Conservation (phyloP, 2,329 filamentous ascomycete species). For the Cladosporium sp. region DNA sequence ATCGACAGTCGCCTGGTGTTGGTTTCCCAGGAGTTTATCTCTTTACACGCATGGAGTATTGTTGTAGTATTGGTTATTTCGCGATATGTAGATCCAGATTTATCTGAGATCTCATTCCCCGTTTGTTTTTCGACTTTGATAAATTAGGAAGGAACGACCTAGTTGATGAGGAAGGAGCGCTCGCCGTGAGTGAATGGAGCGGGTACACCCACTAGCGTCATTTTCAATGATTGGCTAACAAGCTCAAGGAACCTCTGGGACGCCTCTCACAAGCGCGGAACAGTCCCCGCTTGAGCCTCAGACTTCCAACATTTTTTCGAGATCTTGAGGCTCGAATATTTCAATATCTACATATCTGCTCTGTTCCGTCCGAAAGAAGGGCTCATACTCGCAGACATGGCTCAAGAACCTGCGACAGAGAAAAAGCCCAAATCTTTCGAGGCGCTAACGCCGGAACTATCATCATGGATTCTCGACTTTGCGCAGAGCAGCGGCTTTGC, state of each 20-base stretch:
- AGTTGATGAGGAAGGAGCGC: background rate
- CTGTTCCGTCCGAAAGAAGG: background rate
- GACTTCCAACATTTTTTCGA: slow-evolving; percentile 19
- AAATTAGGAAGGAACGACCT: background rate
- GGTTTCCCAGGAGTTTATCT: too few species aligned
- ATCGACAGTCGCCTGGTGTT: background rate
- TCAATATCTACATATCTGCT: background rate
- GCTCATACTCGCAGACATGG: slow-evolving; percentile 21
- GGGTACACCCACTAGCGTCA: background rate
- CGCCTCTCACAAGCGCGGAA: background rate
- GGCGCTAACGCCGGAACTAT: slow-evolving; percentile 67
- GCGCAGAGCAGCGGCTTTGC: slow-evolving; percentile 80
- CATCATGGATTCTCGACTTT: slow-evolving; percentile 83
- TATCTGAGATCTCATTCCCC: background rate
- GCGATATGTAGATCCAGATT: background rate
- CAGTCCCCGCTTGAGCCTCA: background rate
- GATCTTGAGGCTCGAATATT: background rate
- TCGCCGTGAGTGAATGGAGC: background rate
- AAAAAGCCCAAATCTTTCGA: slow-evolving; percentile 62
- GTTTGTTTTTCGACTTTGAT: background rate
- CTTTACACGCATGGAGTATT: too few species aligned
- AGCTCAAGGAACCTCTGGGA: background rate
- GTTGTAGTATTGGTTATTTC: too few species aligned
- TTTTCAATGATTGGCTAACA: background rate
- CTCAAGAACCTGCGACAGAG: slow-evolving; percentile 26